These are phyloP conservation scores for Voacanga thouarsii DNA, from an alignment of 257 asterid species.

Conservation along the genomic window DNA sequence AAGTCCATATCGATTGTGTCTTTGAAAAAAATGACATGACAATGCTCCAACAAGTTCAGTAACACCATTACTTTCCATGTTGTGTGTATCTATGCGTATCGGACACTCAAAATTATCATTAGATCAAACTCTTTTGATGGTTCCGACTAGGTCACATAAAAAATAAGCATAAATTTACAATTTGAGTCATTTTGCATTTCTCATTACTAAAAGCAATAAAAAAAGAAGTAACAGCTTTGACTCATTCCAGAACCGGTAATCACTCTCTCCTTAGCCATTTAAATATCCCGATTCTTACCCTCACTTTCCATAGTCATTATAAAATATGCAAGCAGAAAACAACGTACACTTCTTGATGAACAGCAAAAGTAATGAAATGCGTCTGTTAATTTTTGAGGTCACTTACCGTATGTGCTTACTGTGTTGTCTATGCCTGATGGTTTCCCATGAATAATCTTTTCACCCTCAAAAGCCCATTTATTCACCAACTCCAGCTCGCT, in stretches of 20 bases:
- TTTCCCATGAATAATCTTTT: constrained; percentile 93
- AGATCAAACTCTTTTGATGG: background rate
- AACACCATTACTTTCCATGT: background rate
- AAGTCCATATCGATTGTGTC: background rate
- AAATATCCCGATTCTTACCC: background rate
- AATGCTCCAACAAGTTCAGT: background rate
- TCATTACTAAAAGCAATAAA: background rate
- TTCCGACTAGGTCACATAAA: background rate
- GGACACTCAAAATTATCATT: background rate
- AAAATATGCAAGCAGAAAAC: background rate
- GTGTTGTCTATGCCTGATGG: constrained; percentile 99
- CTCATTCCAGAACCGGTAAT: background rate
- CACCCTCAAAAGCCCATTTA: constrained; percentile 97
- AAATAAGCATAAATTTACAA: background rate
- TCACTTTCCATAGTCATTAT: background rate
- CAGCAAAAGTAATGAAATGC: background rate
- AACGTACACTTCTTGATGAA: background rate
- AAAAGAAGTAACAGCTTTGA: constrained; percentile 4
- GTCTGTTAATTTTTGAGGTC: background rate
- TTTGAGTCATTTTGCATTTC: background rate
- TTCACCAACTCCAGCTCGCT: constrained; percentile 77
- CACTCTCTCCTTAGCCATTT: background rate
- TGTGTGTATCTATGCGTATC: background rate
- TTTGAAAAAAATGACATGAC: background rate
- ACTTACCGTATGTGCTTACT: constrained; percentile 95